A percentile compares a stretch with the other conserved stretches of the same genome.
Conservation (phyloP, 2,329 filamentous ascomycete genomes). For the Alternaria solani region DNA sequence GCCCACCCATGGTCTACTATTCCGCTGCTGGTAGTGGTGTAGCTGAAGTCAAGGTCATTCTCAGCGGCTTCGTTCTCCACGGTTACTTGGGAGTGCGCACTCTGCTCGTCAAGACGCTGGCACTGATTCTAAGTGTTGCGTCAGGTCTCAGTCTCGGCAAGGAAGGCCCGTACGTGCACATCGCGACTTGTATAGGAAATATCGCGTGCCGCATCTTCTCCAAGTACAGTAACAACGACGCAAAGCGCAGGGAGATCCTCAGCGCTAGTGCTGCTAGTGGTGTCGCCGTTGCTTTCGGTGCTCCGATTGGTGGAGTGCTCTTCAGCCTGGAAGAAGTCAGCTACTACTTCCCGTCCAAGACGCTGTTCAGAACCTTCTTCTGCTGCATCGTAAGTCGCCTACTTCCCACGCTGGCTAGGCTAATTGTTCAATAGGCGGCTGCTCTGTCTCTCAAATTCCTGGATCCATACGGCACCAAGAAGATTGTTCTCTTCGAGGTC, state of each 20-base stretch:
- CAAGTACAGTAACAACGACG: constrained; percentile 95
- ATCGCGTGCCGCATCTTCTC: constrained; percentile 91
- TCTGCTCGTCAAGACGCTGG: constrained; percentile 82
- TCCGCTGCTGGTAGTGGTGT: constrained; percentile 95
- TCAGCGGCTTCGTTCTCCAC: constrained; percentile 97
- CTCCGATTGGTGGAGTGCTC: constrained; percentile 86
- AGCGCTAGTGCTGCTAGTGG: constrained; percentile 91
- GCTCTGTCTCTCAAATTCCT: constrained; percentile 92
- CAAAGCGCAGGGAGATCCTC: constrained; percentile 90
- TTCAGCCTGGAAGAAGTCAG: constrained; percentile 95
- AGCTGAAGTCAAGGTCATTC: constrained; percentile 94
- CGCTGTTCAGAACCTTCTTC: constrained; percentile 96
- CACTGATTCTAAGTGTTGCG: constrained; percentile 85
- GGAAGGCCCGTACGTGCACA: constrained; percentile 96
- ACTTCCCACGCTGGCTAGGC: constrained; percentile 1
- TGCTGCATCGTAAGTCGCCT: constrained; percentile 78
- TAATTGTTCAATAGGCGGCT: constrained; percentile 59
- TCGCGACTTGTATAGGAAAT: constrained; percentile 93
- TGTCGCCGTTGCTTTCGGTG: constrained; percentile 93
- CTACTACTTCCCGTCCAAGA: constrained; percentile 98
- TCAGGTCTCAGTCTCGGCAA: constrained; percentile 95
- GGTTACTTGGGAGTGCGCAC: constrained; percentile 92
- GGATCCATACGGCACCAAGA: constrained; percentile 93
- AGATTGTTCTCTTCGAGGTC: constrained; percentile 96
- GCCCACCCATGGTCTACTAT: constrained; percentile 88